Evolutionary conservation across 148 eudicot genomes (phyloP).

Genomic region (Rhododendron kiyosumense): DNA sequence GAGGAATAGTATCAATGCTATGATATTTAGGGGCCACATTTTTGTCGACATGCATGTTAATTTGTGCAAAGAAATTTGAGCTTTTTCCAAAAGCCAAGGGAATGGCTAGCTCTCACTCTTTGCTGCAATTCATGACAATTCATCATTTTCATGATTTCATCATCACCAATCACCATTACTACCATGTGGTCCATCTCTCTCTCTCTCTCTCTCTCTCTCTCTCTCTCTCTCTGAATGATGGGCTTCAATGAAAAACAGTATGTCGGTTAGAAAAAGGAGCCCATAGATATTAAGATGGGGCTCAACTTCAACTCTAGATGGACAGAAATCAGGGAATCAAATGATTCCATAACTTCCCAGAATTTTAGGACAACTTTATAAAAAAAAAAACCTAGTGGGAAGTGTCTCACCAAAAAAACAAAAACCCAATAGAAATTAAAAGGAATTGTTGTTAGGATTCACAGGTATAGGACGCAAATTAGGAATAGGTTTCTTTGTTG

Average conservation of each 20-base stretch:
- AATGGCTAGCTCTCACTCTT: not conserved
- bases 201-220: slow-evolving; percentile 4
- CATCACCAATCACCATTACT: not conserved
- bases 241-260: slow-evolving; percentile 6
- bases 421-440: not conserved
- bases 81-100: not conserved
- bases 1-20: not conserved
- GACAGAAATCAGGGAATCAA: slow-evolving; percentile 1
- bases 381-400: not conserved
- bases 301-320: not conserved
- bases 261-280: not conserved
- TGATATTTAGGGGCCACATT: not conserved
- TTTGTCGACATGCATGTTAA: slow-evolving; percentile 2
- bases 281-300: not conserved
- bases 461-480: not conserved
- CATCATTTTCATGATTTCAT: not conserved
- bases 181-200: not conserved
- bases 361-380: not conserved
- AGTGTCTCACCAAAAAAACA: not conserved
- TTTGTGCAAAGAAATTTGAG: not conserved
- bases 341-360: not conserved
- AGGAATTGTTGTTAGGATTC: not conserved
- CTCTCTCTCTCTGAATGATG: slow-evolving; percentile 15
- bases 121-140: not conserved
- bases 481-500: too few relatives aligned